phyloP scores from a whole-genome alignment of 192 early-diverging fungal species.

The Linnemannia exigua region DNA sequence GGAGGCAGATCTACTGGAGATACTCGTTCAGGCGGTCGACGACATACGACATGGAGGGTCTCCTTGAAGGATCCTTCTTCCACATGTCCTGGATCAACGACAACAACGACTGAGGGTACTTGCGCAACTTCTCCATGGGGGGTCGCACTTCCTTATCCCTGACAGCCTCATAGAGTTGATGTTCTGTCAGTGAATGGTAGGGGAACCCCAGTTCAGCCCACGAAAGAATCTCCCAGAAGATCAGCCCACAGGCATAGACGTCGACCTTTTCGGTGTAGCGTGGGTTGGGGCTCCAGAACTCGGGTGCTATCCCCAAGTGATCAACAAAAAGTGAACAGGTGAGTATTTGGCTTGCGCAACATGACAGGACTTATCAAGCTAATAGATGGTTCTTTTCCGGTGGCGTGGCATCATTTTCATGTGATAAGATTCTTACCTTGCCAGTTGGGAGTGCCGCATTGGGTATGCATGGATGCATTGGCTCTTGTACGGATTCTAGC shows the following conservation, averaged over 20 bases:
- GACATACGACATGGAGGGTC: slow-evolving; percentile 80
- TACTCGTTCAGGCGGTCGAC: slow-evolving; percentile 79
- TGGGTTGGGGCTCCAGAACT: slow-evolving; percentile 79
- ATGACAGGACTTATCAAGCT: too few species aligned
- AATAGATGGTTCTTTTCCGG: too few species aligned
- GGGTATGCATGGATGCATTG: slow-evolving; percentile 79
- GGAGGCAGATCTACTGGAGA: slow-evolving; percentile 53
- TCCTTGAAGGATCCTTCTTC: slow-evolving; percentile 67
- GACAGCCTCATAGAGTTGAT: slow-evolving; percentile 71
- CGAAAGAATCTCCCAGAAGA: slow-evolving; percentile 85
- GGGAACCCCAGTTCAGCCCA: slow-evolving; percentile 81
- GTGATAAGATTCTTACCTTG: slow-evolving; percentile 49
- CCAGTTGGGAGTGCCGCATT: slow-evolving; percentile 87
- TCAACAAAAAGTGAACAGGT: not conserved
- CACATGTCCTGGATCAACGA: slow-evolving; percentile 81
- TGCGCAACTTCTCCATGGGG: slow-evolving; percentile 65
- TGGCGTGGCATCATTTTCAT: too few species aligned
- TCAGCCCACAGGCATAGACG: slow-evolving; percentile 80
- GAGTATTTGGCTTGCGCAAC: not conserved
- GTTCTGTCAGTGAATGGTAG: slow-evolving; percentile 76
- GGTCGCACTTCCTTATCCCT: slow-evolving; percentile 74
- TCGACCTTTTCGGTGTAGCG: slow-evolving; percentile 83
- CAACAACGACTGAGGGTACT: slow-evolving; percentile 72
- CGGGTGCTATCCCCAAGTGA: slow-evolving; percentile 66
- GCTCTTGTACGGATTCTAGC: slow-evolving; percentile 80